A percentile compares a stretch with the other conserved stretches of the same genome.
Conservation (phyloP, 1,284 basidiomycete species). For the Lentinula novae-zelandiae region DNA sequence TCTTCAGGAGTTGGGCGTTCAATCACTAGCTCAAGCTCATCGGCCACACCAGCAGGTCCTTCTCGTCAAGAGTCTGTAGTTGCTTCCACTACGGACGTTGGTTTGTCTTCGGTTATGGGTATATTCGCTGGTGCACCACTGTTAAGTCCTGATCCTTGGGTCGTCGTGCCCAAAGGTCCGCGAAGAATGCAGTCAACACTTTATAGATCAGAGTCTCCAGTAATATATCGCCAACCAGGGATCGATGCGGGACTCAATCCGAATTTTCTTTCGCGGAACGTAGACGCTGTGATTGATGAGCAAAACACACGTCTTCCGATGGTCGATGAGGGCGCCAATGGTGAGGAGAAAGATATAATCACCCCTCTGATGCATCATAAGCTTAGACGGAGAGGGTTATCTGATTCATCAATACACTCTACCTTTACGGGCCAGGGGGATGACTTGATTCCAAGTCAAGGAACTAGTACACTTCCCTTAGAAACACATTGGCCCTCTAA, state of each 20-base stretch:
- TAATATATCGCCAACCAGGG: neutral
- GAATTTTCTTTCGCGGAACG: slow-evolving; percentile 53
- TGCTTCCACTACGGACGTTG: slow-evolving; percentile 13
- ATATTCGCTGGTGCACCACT: slow-evolving; percentile 83
- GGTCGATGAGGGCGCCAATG: slow-evolving; percentile 30
- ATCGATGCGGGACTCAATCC: neutral
- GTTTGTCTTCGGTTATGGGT: slow-evolving; percentile 47
- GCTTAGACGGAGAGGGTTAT: slow-evolving; percentile 75
- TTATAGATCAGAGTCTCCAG: slow-evolving; percentile 20
- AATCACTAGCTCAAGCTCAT: slow-evolving; percentile 59
- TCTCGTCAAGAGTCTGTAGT: neutral
- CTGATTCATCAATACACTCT: slow-evolving; percentile 87
- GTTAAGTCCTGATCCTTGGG: slow-evolving; percentile 54
- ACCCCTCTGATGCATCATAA: slow-evolving; percentile 59
- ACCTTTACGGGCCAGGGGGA: slow-evolving; percentile 63
- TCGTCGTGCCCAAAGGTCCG: slow-evolving; percentile 51
- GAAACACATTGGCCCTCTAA: slow-evolving; percentile 30
- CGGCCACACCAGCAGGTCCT: slow-evolving; percentile 14
- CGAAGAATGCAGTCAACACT: slow-evolving; percentile 32
- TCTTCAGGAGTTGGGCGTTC: slow-evolving; percentile 72
- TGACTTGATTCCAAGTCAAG: slow-evolving; percentile 21
- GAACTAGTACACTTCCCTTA: neutral
- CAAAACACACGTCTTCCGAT: slow-evolving; percentile 26
- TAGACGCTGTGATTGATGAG: slow-evolving; percentile 77
- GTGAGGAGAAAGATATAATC: slow-evolving; percentile 35